Percentiles rank a stretch among this genome's conserved stretches.
These are phyloP conservation scores for Vitis rupestris DNA, from an alignment of 164 flowering plant species.

Conservation along the genomic window DNA sequence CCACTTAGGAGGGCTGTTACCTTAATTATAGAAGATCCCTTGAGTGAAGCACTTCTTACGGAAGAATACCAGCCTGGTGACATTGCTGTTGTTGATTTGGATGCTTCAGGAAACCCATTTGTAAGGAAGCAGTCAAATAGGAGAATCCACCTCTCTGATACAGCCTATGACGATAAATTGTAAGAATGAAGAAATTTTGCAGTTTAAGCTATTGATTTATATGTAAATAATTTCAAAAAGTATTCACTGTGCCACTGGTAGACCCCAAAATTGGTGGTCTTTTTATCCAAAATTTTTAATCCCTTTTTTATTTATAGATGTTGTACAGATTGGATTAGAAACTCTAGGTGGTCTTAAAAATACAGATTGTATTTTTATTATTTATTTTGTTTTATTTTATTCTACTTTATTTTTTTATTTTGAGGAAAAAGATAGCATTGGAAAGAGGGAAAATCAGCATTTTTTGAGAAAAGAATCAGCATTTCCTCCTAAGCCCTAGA, in stretches of 20 bases:
- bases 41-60: slow-evolving; percentile 71
- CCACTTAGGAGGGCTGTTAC: slow-evolving; percentile 78
- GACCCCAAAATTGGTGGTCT: background rate
- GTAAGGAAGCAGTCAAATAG: slow-evolving; percentile 34
- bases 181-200: background rate
- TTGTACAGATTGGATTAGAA: too few species aligned
- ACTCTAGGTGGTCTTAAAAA: too few species aligned
- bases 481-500: too few species aligned
- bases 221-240: background rate
- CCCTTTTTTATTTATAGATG: too few species aligned
- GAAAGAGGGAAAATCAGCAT: too few species aligned
- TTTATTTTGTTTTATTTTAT: too few species aligned
- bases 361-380: too few species aligned
- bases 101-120: slow-evolving; percentile 65
- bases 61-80: slow-evolving; percentile 71
- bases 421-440: background rate
- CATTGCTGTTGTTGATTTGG: slow-evolving; percentile 60
- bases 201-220: background rate
- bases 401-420: too few species aligned
- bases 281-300: background rate
- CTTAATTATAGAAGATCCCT: slow-evolving; percentile 59
- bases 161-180: slow-evolving; percentile 15
- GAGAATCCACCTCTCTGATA: slow-evolving; percentile 44
- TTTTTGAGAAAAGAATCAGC: too few species aligned
- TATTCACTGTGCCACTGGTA: background rate